phyloP scores from a whole-genome alignment of 73 alveolate genomes.

The Tetrahymena borealis region DNA sequence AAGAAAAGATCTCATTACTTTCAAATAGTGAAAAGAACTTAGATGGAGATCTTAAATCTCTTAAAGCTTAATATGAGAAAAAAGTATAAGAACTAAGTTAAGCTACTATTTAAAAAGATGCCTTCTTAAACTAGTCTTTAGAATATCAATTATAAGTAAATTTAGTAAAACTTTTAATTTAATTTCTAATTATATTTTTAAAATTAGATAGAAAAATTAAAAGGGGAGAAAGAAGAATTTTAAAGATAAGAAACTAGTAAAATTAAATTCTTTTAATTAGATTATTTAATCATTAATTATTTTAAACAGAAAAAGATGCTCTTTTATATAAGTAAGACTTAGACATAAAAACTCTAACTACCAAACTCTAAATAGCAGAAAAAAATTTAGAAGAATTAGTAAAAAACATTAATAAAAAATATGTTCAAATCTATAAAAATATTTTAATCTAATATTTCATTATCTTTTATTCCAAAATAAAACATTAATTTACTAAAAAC shows the following conservation, averaged over 20 bases:
- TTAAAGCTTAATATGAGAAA: background rate
- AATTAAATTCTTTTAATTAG: background rate
- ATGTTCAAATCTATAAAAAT: too few relatives aligned
- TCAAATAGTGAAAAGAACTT: background rate
- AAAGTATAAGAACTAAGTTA: background rate
- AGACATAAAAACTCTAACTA: background rate
- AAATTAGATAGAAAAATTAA: background rate
- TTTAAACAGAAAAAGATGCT: background rate
- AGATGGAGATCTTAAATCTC: background rate
- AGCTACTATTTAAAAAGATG: background rate
- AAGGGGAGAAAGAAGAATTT: background rate
- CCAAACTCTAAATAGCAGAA: background rate
- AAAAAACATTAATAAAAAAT: too few relatives aligned
- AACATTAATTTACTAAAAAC: background rate
- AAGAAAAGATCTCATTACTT: background rate
- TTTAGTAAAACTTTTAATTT: background rate
- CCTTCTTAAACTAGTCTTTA: background rate
- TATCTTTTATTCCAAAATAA: background rate
- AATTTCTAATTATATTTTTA: background rate
- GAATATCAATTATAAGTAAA: background rate
- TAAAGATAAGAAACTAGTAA: background rate
- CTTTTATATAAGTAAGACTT: background rate
- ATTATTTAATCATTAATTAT: background rate
- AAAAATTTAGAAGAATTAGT: background rate
- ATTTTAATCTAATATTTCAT: too few relatives aligned